Percentiles rank a stretch among this genome's conserved stretches.
Conservation (phyloP, 495 filamentous ascomycete species). For the Collariella sp. region DNA sequence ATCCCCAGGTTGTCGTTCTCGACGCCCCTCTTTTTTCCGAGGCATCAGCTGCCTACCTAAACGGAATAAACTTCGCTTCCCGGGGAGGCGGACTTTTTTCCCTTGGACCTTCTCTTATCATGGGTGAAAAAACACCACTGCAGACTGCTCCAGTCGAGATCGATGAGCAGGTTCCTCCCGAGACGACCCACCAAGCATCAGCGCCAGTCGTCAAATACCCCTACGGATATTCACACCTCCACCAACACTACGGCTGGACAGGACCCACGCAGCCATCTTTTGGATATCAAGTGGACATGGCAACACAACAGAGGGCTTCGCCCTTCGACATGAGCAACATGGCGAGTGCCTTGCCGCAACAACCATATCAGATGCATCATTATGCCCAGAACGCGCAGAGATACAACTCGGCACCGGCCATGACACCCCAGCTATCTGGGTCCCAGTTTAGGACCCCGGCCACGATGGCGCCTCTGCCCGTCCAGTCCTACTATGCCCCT, state of each 20-base stretch:
- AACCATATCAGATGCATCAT: slow-evolving; percentile 28
- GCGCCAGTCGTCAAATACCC: background rate
- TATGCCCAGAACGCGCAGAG: slow-evolving; percentile 30
- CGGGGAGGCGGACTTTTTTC: too few relatives aligned
- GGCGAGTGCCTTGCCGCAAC: slow-evolving; percentile 32
- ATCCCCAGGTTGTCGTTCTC: too few relatives aligned
- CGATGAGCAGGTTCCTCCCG: too few relatives aligned
- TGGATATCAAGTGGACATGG: slow-evolving; percentile 32
- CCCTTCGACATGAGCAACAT: slow-evolving; percentile 37
- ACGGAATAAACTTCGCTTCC: too few relatives aligned
- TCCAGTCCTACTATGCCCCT: slow-evolving; percentile 34
- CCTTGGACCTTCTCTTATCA: too few relatives aligned
- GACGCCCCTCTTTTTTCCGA: too few relatives aligned
- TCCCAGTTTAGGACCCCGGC: slow-evolving; percentile 35
- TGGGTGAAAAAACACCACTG: too few relatives aligned
- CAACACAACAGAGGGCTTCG: slow-evolving; percentile 27
- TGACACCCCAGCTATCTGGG: slow-evolving; percentile 39
- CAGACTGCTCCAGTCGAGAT: too few relatives aligned
- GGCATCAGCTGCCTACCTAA: too few relatives aligned
- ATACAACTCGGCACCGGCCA: slow-evolving; percentile 29
- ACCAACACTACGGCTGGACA: slow-evolving; percentile 29
- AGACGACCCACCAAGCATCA: too few relatives aligned
- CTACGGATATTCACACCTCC: background rate
- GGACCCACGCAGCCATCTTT: slow-evolving; percentile 28
- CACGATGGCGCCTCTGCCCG: slow-evolving; percentile 17